Evolutionary conservation across 2,329 filamentous ascomycete genomes (phyloP), one percentile per base, ranked within the genome.

Genomic region (Dothiorella sarmentorum): DNA sequence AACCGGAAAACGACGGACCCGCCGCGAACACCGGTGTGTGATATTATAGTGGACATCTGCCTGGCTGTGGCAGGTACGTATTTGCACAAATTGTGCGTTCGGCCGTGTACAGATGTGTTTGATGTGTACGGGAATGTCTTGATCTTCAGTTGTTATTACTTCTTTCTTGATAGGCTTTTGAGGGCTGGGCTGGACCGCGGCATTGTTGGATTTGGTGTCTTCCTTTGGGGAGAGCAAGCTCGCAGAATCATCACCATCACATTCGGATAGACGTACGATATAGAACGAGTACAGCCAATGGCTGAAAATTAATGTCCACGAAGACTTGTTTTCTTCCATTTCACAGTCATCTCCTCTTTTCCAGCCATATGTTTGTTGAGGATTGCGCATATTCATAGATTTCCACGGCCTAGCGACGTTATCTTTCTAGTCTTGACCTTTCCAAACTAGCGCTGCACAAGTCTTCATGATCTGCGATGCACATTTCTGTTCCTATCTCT

Each of bases 241-340:
- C 35, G 49, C 35, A 15, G 31, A 53, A 40, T 40, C 49, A 53
- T 53, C 49, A 20, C 35, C 49, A 53, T 53, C 44, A 58, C 43
- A 38, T 42, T 49, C 42, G 55, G 27, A 58, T 58, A 58, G 56
- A 58, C 56, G 44, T 33, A 58, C 56, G 56, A 58, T 29, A 58
- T 58, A 58, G 56, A 58, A 58, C 38, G 56, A 58, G 45, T 45
- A 40, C 56, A 58, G 56, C 56, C 52, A 35, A 58, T 45, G 56
- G 56, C 56, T 52, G 44, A 49, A 40, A 53, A 53, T 53, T 53
- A 53, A 53, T 53, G 49, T 53, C 49, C 49, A 53, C 35, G 49
- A 53, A 53, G 49, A 53, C 49, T 38, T 53, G 31, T 27, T 53
- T 53, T 40, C 7, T 35, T 24, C 9, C n/a, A 53, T 22, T 29